Evolutionary conservation across 23 red algal species (phyloP), one percentile per base, ranked within the genome.

Genomic region (Gracilariopsis chorda): DNA sequence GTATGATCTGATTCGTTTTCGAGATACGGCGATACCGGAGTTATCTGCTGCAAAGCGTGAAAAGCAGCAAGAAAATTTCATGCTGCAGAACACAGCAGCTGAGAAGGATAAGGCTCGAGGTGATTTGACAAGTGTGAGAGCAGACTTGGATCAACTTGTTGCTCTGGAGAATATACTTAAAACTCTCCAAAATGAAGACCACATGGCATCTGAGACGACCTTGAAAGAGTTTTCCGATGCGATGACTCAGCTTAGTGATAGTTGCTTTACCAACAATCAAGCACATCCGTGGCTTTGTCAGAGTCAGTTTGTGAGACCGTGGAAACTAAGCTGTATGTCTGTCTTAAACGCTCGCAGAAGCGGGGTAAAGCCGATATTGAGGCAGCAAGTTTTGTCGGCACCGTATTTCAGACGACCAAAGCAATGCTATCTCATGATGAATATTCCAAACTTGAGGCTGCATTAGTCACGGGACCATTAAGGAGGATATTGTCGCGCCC

Each of bases 1-100:
- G 20, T 73, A 73, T 73, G 67, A 73, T 46, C 17, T 73, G 67
- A 73, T 45, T 73, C 67, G 67, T 7, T 42, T 73, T 73, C 67
- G 67, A 36, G 67, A 73, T 73, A 47, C 20, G 40, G 67, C 67
- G 39, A 73, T 46, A 24, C 21, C 40, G 11, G 39, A 73, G 47
- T 46, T 73, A 46, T 73, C 67, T 0, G 32, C 67, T 8, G 67
- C 67, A 73, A 37, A 37, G 37, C 67, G 39, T 47, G 67, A 2
- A 46, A 73, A 73, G 40, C 67, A 46, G 17, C 36, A 73, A 23
- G 67, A 73, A 46, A 42, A 73, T 7, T 23, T 46, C 16, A 73
- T 73, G 47, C 40, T 73, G 20, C 67, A 73, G 28, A 73, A 46
- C 19, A 73, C 67, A 46, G 40, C 40, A 46, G 23, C 40, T 1